These are phyloP conservation scores for Magnaporthales sp. DNA, from an alignment of 2,329 filamentous ascomycete species.

Conservation along the genomic window DNA sequence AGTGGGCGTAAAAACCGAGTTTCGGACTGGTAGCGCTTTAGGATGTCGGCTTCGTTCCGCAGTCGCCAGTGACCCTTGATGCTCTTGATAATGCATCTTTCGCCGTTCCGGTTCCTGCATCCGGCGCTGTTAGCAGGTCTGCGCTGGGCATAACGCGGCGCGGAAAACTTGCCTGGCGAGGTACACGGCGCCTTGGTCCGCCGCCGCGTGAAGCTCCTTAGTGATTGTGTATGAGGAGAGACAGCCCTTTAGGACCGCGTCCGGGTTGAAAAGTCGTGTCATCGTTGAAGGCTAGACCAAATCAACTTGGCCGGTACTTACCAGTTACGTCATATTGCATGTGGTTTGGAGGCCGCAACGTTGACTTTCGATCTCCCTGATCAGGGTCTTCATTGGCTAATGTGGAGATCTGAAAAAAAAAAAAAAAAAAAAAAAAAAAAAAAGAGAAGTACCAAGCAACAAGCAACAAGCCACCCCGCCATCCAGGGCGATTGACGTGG, in stretches of 20 bases:
- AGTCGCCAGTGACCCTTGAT: constrained; percentile 16
- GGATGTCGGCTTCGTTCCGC: constrained; percentile 18
- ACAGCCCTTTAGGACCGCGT: constrained; percentile 13
- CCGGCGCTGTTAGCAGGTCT: constrained; percentile 5
- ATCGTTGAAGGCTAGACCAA: constrained; percentile 7
- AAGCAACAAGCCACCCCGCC: too few species aligned
- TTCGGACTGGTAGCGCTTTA: constrained; percentile 14
- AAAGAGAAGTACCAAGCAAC: too few species aligned
- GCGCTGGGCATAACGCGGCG: constrained; percentile 5
- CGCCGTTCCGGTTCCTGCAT: constrained; percentile 11
- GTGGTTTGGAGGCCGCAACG: too few species aligned
- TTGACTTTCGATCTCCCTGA: too few species aligned
- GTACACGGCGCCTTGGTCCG: constrained; percentile 16
- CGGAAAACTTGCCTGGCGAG: constrained; percentile 13
- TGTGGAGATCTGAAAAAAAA: too few species aligned
- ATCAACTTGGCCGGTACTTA: too few species aligned
- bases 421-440: too few species aligned
- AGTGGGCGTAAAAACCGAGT: constrained; percentile 15
- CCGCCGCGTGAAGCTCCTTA: constrained; percentile 15
- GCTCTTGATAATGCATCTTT: constrained; percentile 16
- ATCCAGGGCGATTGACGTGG: too few species aligned
- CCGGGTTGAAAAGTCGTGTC: constrained; percentile 10
- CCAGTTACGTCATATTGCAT: too few species aligned
- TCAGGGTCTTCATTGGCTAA: too few species aligned
- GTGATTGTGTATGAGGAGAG: constrained; percentile 14